A percentile compares a stretch with the other conserved stretches of the same genome.
phyloP scores from a whole-genome alignment of 352 stramenopile genomes.

The Globisporangium splendens region DNA sequence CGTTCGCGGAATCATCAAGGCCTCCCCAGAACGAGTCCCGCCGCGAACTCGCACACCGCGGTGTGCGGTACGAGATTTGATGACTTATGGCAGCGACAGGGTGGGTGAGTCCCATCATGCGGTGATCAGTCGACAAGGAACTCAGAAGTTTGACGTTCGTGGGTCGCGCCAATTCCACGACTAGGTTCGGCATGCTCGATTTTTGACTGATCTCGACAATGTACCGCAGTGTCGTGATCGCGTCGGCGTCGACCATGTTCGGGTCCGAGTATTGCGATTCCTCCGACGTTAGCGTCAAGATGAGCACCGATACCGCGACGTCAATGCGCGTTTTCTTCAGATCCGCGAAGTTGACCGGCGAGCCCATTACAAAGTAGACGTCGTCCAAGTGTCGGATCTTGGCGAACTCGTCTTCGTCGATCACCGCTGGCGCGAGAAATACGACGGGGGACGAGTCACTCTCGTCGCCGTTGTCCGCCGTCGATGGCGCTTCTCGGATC shows the following conservation, averaged over 20 bases:
- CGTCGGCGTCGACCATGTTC: conserved; percentile 82
- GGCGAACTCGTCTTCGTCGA: conserved; percentile 57
- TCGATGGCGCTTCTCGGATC: conserved; percentile 49
- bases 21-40: conserved; percentile 40
- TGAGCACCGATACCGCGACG: conserved; percentile 49
- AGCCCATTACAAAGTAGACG: conserved; percentile 69
- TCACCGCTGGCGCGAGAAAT: conserved; percentile 44
- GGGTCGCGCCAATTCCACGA: conserved; percentile 67
- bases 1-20: conserved; percentile 26
- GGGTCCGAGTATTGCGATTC: conserved; percentile 57
- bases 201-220: conserved; percentile 80
- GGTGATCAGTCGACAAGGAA: conserved; percentile 56
- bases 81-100: conserved; percentile 32
- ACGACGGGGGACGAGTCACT: conserved; percentile 42
- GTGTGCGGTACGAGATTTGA: conserved; percentile 41
- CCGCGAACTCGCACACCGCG: conserved; percentile 31
- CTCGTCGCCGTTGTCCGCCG: conserved; percentile 21
- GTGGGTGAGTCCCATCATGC: conserved; percentile 30
- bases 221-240: conserved; percentile 77
- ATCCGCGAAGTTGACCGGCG: conserved; percentile 70
- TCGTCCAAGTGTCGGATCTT: conserved; percentile 47
- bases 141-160: conserved; percentile 82
- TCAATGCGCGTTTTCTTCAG: conserved; percentile 68
- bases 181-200: conserved; percentile 59
- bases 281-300: conserved; percentile 48